These are phyloP conservation scores for Emericellopsis atlantica DNA, from an alignment of 2,329 filamentous ascomycete species.

Conservation along the genomic window DNA sequence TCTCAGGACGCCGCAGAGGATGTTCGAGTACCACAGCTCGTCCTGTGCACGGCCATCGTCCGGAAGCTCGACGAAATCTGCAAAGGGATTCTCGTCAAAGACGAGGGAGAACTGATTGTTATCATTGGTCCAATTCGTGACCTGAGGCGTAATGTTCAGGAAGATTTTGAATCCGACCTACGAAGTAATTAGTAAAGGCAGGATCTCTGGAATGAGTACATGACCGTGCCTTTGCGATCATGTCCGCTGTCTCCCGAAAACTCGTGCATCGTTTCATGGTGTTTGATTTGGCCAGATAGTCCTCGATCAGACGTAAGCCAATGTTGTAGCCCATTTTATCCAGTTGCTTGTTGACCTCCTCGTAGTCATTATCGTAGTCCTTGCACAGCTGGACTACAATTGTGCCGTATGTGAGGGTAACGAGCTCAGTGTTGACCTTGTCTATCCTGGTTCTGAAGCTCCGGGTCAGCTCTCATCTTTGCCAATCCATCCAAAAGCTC, in stretches of 20 bases:
- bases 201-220: not conserved
- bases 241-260: conserved; percentile 92
- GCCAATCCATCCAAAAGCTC: conserved; percentile 14
- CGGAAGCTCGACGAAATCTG: conserved; percentile 93
- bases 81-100: conserved; percentile 93
- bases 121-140: conserved; percentile 93
- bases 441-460: conserved; percentile 71
- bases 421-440: conserved; percentile 95
- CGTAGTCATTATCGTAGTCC: conserved; percentile 89
- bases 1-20: conserved; percentile 82
- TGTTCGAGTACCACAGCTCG: conserved; percentile 97
- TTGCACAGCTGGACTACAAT: conserved; percentile 94
- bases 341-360: conserved; percentile 92
- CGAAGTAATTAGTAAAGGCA: conserved; percentile 1
- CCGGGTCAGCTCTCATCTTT: conserved; percentile 12
- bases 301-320: conserved; percentile 86
- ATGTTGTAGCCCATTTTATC: conserved; percentile 99
- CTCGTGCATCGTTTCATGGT: conserved; percentile 80
- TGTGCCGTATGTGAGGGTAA: conserved; percentile 94
- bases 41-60: conserved; percentile 93
- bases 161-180: conserved; percentile 99
- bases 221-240: conserved; percentile 68
- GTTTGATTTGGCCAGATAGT: conserved; percentile 92
- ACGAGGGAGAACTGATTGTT: conserved; percentile 93
- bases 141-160: conserved; percentile 84